Conservation (phyloP, 106 monocot genomes). For the Acanthochlamys bracteata region DNA sequence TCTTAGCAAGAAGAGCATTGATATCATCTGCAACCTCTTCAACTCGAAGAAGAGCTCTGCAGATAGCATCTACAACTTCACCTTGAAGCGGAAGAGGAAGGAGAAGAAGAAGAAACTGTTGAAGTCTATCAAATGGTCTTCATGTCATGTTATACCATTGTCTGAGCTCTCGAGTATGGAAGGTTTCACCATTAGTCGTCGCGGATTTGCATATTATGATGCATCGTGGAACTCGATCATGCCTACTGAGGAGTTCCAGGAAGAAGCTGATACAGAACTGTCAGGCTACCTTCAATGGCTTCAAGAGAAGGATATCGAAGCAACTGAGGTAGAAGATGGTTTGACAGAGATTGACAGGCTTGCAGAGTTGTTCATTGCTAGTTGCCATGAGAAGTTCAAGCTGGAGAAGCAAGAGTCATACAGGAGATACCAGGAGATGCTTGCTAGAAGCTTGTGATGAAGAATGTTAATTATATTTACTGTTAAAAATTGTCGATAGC, state of each 20-base stretch:
- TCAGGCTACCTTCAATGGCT: conserved; percentile 62
- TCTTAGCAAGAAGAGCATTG: conserved; percentile 12
- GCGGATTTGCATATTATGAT: conserved; percentile 25
- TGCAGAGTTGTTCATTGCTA: conserved; percentile 75
- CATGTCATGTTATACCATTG: conserved; percentile 40
- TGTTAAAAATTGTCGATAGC: too few relatives aligned
- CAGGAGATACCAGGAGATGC: conserved; percentile 87
- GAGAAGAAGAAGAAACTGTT: conserved; percentile 18
- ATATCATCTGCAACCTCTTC: too few relatives aligned
- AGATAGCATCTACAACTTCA: conserved; percentile 5
- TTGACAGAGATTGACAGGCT: conserved; percentile 55
- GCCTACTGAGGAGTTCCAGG: conserved; percentile 3
- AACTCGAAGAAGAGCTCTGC: too few relatives aligned
- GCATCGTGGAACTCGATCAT: conserved; percentile 57
- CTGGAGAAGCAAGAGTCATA: conserved; percentile 90
- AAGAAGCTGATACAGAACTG: conserved; percentile 7
- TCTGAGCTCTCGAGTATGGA: conserved; percentile 14
- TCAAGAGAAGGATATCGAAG: conserved; percentile 30
- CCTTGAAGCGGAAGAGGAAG: conserved; percentile 14
- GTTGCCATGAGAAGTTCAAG: conserved; percentile 84
- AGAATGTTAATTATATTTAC: too few relatives aligned
- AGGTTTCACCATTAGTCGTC: conserved; percentile 7
- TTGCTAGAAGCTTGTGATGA: conserved; percentile 58
- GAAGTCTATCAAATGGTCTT: conserved; percentile 23
- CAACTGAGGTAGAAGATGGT: background rate